Evolutionary conservation across 2,329 filamentous ascomycete genomes (phyloP), one percentile per base, ranked within the genome.

Genomic region (Calonectria pseudoreteaudii): DNA sequence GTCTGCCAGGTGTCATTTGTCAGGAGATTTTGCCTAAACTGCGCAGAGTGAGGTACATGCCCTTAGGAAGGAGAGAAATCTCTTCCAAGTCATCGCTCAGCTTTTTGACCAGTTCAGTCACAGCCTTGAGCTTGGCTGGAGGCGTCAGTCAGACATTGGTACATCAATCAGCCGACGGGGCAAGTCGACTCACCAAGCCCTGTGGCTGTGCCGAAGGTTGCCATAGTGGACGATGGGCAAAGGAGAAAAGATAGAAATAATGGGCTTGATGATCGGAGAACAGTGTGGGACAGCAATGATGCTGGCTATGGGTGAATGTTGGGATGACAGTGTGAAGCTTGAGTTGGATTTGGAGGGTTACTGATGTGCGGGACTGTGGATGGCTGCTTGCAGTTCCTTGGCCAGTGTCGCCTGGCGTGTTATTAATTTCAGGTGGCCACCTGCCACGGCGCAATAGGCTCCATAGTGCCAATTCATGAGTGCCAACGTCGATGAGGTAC

Each of bases 61-160:
- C 88, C 77, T 91, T 84, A 66, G 91, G 85, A 8, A 88, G 85
- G 50, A 96, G 88, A 30, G 86, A 88, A 64, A 88, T 86, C n/a
- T 89, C 87, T 66, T 90, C 84, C 1, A 95, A 84, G 81, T 96
- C 94, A 66, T 88, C 82, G 9, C 88, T 86, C 50, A 97, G 87
- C 53, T 88, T 88, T 50, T 88, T 85, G 76, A 97, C 85, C 20
- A 97, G 85, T 68, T 88, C 86, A 20, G 88, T 91, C 50, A 96
- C 93, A 69, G 94, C 90, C 72, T 91, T 87, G 71, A 93, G 88
- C 85, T 96, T 95, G 73, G 87, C 90, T 95, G 80, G 13, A 36
- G 38, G 50, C 38, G 28, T 49, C 26, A 44, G 71, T 81, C 31
- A 80, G 77, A 74, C 30, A 69, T 67, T 58, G 56, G 23, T 44